phyloP scores from a whole-genome alignment of 345 rosid genomes.

The Citrus reticulata region DNA sequence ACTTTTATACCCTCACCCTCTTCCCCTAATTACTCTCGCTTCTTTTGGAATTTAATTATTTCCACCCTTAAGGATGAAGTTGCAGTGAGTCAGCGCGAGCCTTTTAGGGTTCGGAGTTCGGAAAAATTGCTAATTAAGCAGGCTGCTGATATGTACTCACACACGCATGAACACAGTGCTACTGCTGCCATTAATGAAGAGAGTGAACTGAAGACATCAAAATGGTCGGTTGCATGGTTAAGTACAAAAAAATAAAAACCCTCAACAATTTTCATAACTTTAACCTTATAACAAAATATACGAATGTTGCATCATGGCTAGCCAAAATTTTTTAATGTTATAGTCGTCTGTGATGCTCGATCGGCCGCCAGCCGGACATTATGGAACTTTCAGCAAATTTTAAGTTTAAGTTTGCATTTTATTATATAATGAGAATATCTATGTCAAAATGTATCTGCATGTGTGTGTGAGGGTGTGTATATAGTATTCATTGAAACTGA shows the following conservation, averaged over 20 bases:
- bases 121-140: constrained; percentile 1
- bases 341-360: not conserved
- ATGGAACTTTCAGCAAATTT: not conserved
- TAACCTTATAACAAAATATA: too few relatives aligned
- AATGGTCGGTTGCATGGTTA: not conserved
- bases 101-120: not conserved
- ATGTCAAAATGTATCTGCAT: too few relatives aligned
- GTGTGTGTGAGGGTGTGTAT: too few relatives aligned
- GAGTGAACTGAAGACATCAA: too few relatives aligned
- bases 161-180: too few relatives aligned
- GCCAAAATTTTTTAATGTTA: not conserved
- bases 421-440: too few relatives aligned
- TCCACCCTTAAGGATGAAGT: not conserved
- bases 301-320: too few relatives aligned
- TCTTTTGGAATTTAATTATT: not conserved
- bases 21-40: not conserved
- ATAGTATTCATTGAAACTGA: not conserved
- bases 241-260: too few relatives aligned
- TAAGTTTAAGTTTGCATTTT: too few relatives aligned
- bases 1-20: not conserved
- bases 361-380: not conserved
- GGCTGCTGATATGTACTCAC: not conserved
- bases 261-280: not conserved
- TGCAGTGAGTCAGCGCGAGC: too few relatives aligned
- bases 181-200: not conserved